Conservation (phyloP, 202 grass and related monocot species). For the Dendrocalamus latiflorus region DNA sequence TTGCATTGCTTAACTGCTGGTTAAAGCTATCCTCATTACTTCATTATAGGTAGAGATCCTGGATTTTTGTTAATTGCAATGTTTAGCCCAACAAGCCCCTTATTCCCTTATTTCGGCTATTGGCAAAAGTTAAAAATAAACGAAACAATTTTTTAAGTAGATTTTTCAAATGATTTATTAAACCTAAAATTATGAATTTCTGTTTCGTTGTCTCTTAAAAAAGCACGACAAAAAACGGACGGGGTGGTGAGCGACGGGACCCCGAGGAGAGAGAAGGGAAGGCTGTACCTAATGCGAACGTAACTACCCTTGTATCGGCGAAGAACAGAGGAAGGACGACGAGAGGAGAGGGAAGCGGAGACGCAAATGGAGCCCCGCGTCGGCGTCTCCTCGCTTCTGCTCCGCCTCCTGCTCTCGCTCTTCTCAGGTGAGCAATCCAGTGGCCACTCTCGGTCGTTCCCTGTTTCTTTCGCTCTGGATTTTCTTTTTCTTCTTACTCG, state of each 20-base stretch:
- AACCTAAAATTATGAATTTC: no score
- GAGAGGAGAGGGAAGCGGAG: background rate
- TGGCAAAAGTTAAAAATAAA: no score
- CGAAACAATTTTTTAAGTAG: no score
- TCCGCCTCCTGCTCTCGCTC: slow-evolving; percentile 29
- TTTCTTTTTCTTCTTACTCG: background rate
- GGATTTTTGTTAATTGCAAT: no score
- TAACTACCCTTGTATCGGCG: background rate
- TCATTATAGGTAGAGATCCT: no score
- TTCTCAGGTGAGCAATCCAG: slow-evolving; percentile 41
- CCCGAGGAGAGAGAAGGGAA: background rate
- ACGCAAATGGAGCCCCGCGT: slow-evolving; percentile 26
- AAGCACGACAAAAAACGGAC: no score
- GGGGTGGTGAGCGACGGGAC: background rate
- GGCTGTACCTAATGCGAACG: background rate
- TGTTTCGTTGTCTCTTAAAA: no score
- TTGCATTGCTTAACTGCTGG: no score
- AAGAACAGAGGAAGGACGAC: background rate
- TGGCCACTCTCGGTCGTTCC: background rate
- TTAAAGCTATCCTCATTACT: no score
- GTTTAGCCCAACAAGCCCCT: no score
- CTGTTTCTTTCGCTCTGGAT: background rate
- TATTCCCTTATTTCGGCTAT: no score
- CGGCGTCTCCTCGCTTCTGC: slow-evolving; percentile 27
- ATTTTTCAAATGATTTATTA: no score